Evolutionary conservation across 768 basidiomycete genomes (phyloP), one percentile per base, ranked within the genome.

Genomic region (Suillus subaureus): DNA sequence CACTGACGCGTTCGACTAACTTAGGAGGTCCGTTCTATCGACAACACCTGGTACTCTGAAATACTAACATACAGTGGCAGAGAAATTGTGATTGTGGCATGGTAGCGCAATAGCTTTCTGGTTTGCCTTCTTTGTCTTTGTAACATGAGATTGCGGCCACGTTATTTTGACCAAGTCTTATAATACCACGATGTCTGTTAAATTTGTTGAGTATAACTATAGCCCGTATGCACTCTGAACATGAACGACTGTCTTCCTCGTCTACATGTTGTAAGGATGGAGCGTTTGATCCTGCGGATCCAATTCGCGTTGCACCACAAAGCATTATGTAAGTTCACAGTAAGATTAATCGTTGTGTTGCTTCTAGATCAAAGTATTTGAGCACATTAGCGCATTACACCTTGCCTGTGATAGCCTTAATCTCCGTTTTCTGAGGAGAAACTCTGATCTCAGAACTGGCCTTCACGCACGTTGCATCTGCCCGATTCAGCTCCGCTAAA

Each of bases 401-500:
- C 9, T 81, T 89, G 61, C 82, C 85, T 0, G 78, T 96, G 61
- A 87, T 96, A 49, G n/a, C 23, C 23, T 23, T 23, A 23, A 49
- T 47, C n/a, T 2, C 96, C 96, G 7, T 83, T 97, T 51, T 77
- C 99, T 26, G 88, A 94, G 73, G 86, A 86, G 66, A 51, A 51
- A 51, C 72, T 96, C 37, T 83, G 97, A 6, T 84, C 88, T 26
- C 78, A 81, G 55, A 82, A 82, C 67, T 83, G 83, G 6, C 78
- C 83, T 97, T 87, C 81, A 96, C 97, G 6, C 97, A 99, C 75
- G 85, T 98, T 70, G 90, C 97, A 62, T 94, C 93, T 33, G 87
- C 95, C 13, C 96, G 97, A 70, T 94, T 96, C 0, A 94, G 96
- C 5, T 86, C 89, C 56, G 93, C 94, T 64, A 97, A 97, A 80